Percentiles rank a stretch among this genome's conserved stretches.
phyloP scores from a whole-genome alignment of 2,329 filamentous ascomycete species.

The Hymenoscyphus fraxineus region DNA sequence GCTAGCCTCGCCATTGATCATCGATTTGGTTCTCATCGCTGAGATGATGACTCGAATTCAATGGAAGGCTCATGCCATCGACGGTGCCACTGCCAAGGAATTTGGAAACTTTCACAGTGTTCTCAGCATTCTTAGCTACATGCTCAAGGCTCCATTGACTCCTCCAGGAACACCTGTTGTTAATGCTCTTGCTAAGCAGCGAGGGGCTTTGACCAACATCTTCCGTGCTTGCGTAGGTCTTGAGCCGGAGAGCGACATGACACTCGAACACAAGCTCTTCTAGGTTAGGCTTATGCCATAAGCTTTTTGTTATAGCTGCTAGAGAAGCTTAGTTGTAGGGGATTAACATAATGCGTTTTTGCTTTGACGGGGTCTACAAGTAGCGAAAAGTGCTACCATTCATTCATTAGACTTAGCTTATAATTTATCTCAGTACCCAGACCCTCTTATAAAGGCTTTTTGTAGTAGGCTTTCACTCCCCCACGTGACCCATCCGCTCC shows the following conservation, averaged over 20 bases:
- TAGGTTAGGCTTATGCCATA: constrained; percentile 38
- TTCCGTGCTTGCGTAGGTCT: constrained; percentile 96
- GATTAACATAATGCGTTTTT: background rate
- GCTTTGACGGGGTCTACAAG: constrained; percentile 21
- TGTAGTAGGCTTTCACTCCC: no score
- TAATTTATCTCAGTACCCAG: no score
- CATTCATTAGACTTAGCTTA: constrained; percentile 31
- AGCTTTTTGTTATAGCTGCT: background rate
- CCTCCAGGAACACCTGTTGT: constrained; percentile 93
- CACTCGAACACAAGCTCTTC: constrained; percentile 96
- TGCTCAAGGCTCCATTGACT: constrained; percentile 94
- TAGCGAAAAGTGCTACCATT: constrained; percentile 34
- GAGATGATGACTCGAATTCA: constrained; percentile 99
- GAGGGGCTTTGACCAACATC: constrained; percentile 91
- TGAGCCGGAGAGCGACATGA: constrained; percentile 98
- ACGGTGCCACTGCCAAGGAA: constrained; percentile 53
- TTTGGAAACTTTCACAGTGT: constrained; percentile 97
- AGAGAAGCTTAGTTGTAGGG: background rate
- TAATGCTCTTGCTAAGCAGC: constrained; percentile 95
- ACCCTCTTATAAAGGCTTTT: no score
- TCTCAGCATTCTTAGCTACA: constrained; percentile 95
- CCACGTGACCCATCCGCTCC: no score
- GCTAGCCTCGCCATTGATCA: constrained; percentile 91
- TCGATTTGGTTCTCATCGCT: constrained; percentile 86
- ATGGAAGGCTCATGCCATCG: constrained; percentile 67